Evolutionary conservation across 371 early-diverging fungal species (phyloP).

Genomic region (Mucor saturninus): DNA sequence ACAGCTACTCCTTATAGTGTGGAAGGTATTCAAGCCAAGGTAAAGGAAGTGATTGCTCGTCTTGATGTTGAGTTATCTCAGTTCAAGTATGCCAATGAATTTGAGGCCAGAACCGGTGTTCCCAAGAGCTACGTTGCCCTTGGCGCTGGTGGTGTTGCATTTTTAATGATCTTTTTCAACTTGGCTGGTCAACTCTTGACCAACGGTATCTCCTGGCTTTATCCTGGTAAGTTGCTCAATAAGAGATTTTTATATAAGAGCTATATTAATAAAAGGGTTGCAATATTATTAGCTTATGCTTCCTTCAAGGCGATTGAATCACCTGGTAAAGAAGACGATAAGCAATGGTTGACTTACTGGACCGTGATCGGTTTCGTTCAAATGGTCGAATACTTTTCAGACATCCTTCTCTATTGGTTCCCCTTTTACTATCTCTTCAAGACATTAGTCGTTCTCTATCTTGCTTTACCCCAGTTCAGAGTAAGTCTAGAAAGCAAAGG

Average conservation of each 20-base stretch:
- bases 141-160: conserved; percentile 62
- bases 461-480: conserved; percentile 65
- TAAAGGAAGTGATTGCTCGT: conserved; percentile 17
- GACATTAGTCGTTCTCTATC: conserved; percentile 70
- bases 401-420: conserved; percentile 70
- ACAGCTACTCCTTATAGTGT: conserved; percentile 23
- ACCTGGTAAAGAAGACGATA: conserved; percentile 60
- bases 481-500: conserved; percentile 26
- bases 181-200: conserved; percentile 80
- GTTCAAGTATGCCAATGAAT: conserved; percentile 60
- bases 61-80: conserved; percentile 72
- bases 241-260: too few relatives aligned
- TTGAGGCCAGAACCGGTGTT: conserved; percentile 74
- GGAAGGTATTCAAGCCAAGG: conserved; percentile 20
- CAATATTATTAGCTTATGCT: conserved; percentile 28
- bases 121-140: conserved; percentile 84
- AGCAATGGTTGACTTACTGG: conserved; percentile 80
- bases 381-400: conserved; percentile 71
- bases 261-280: background rate
- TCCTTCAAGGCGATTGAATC: conserved; percentile 77
- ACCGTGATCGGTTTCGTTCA: conserved; percentile 66
- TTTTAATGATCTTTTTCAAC: conserved; percentile 87
- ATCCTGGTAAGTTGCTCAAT: conserved; percentile 78
- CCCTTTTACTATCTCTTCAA: conserved; percentile 84
- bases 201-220: conserved; percentile 85